These are phyloP conservation scores for Magnusiomyces suaveolens DNA, from an alignment of 1,139 yeast species.

Conservation along the genomic window DNA sequence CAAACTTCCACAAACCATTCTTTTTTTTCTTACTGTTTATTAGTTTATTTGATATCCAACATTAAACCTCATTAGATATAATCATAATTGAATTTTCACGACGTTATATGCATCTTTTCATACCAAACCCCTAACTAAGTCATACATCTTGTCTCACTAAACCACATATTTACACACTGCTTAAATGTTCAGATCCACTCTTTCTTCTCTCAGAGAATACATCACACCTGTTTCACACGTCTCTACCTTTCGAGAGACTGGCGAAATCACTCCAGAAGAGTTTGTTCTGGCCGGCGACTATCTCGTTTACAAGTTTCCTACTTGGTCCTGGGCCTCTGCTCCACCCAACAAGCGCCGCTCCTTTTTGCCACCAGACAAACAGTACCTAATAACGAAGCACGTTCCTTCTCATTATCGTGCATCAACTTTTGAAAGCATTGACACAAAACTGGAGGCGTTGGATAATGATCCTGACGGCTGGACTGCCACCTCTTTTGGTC, in stretches of 20 bases:
- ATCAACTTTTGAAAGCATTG: constrained; percentile 42
- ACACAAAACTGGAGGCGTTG: constrained; percentile 30
- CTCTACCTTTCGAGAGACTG: constrained; percentile 74
- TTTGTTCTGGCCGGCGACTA: constrained; percentile 91
- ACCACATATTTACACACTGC: no score
- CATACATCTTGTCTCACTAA: neutral
- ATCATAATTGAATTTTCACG: no score
- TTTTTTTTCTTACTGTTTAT: no score
- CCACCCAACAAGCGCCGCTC: constrained; percentile 51
- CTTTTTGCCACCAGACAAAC: constrained; percentile 79
- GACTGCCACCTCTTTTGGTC: constrained; percentile 25
- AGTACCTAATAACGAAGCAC: constrained; percentile 73
- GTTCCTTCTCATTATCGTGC: constrained; percentile 83
- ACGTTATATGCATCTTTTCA: no score
- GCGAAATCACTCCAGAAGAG: constrained; percentile 90
- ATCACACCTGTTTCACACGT: constrained; percentile 79
- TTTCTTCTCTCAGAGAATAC: constrained; percentile 74
- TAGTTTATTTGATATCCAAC: no score
- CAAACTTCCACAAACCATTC: no score
- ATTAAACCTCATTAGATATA: no score
- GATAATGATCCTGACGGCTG: constrained; percentile 44
- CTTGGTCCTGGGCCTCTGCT: constrained; percentile 87
- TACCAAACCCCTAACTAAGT: no score
- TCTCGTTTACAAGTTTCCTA: constrained; percentile 81
- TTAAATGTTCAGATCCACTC: constrained; percentile 55